Conservation (phyloP, 306 rosid genomes). For the Acmispon strigosus region DNA sequence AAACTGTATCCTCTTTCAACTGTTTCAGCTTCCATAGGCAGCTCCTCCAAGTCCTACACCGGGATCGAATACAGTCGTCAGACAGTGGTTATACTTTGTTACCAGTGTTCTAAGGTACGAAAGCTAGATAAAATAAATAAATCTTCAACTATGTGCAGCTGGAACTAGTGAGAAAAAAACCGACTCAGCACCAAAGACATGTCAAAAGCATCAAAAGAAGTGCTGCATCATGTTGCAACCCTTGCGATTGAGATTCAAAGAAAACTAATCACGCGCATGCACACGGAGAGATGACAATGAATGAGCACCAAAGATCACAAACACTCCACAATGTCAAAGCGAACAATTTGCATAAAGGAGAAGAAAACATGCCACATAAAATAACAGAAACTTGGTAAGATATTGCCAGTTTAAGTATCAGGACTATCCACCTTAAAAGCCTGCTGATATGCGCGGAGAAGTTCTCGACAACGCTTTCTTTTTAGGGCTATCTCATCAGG, state of each 20-base stretch:
- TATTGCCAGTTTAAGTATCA: background rate
- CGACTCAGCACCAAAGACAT: background rate
- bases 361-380: background rate
- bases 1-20: constrained; percentile 81
- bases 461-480: constrained; percentile 85
- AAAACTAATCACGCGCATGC: background rate
- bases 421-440: constrained; percentile 68
- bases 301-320: background rate
- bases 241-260: background rate
- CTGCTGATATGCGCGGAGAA: constrained; percentile 81
- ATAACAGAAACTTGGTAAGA: background rate
- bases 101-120: background rate
- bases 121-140: background rate
- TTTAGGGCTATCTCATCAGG: constrained; percentile 81
- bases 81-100: constrained; percentile 4
- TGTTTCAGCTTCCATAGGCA: constrained; percentile 92
- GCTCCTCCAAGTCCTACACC: constrained; percentile 78
- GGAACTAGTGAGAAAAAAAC: background rate
- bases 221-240: background rate
- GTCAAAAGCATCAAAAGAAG: background rate
- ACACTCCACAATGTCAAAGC: background rate
- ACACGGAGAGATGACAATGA: background rate
- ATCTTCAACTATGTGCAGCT: background rate
- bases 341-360: background rate
- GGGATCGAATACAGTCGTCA: constrained; percentile 15